These are phyloP conservation scores for Fibroporia radiculosa DNA, from an alignment of 768 basidiomycete genomes.

Conservation along the genomic window DNA sequence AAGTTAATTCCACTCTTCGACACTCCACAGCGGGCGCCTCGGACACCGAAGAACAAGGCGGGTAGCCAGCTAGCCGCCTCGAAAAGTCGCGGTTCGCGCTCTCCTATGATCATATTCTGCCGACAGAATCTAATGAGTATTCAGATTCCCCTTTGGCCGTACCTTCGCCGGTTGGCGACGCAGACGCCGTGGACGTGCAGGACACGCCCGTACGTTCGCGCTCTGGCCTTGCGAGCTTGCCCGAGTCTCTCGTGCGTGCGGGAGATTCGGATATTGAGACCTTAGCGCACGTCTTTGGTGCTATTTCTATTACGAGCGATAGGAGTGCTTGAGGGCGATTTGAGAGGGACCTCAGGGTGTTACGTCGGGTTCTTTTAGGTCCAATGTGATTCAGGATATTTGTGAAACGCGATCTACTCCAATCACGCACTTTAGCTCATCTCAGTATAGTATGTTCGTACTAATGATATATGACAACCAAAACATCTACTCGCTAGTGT, in stretches of 20 bases:
- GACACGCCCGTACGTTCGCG: neutral
- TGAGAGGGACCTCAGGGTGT: neutral
- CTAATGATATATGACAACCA: too few species aligned
- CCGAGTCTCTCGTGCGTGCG: slow-evolving; percentile 1
- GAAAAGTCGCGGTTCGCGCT: slow-evolving; percentile 9
- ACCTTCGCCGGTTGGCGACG: neutral
- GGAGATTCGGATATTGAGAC: slow-evolving; percentile 13
- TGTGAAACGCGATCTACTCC: too few species aligned
- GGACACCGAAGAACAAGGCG: slow-evolving; percentile 24
- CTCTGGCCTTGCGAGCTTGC: neutral
- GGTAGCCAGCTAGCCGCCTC: slow-evolving; percentile 13
- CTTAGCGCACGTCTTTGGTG: slow-evolving; percentile 8
- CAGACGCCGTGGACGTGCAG: neutral
- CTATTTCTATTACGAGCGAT: slow-evolving; percentile 2
- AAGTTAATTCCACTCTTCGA: slow-evolving; percentile 50
- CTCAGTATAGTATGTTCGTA: too few species aligned
- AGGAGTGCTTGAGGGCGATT: neutral
- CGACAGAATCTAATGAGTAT: neutral
- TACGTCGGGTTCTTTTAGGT: too few species aligned
- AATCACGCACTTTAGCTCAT: too few species aligned
- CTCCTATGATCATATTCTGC: neutral
- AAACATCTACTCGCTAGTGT: too few species aligned
- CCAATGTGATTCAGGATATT: too few species aligned
- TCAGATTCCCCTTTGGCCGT: slow-evolving; percentile 10
- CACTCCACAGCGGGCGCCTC: slow-evolving; percentile 23